Conservation (phyloP, 1,284 basidiomycete species). For the Malassezia psittaci region DNA sequence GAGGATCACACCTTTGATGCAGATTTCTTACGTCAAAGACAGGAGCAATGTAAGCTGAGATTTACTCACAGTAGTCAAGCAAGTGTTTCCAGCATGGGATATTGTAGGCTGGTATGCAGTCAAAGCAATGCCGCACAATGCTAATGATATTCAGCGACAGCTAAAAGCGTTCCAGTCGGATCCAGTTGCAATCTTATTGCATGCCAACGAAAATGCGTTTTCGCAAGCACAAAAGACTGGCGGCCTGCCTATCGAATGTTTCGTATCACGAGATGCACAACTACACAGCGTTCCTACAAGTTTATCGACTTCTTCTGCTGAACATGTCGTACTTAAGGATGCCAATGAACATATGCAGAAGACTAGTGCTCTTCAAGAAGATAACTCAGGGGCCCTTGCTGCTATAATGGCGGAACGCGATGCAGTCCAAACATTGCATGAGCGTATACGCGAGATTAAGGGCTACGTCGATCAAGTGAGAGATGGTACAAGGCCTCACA, state of each 20-base stretch:
- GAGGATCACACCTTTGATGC: not conserved
- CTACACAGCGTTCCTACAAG: not conserved
- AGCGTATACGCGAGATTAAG: conserved; percentile 68
- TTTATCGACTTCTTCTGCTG: conserved; percentile 54
- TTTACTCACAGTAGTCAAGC: conserved; percentile 3
- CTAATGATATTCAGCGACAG: not conserved
- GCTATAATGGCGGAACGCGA: conserved; percentile 79
- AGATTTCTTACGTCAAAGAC: not conserved
- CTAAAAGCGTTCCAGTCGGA: not conserved
- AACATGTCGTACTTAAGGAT: conserved; percentile 12
- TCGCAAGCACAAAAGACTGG: not conserved
- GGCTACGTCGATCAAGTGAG: conserved; percentile 53
- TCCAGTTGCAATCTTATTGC: conserved; percentile 2
- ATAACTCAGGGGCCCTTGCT: conserved; percentile 57
- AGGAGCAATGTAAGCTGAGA: conserved; percentile 2
- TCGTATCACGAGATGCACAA: not conserved
- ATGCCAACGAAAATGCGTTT: not conserved
- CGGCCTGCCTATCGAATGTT: not conserved
- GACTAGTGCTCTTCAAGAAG: not conserved
- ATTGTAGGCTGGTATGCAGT: conserved; percentile 12
- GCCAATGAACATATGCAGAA: conserved; percentile 42
- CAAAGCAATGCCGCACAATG: not conserved
- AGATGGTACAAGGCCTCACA: not conserved
- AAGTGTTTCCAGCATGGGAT: conserved; percentile 10
- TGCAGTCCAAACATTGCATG: conserved; percentile 84